These are phyloP conservation scores for Aureobasidium lini DNA, from an alignment of 2,329 filamentous ascomycete genomes.

Conservation along the genomic window DNA sequence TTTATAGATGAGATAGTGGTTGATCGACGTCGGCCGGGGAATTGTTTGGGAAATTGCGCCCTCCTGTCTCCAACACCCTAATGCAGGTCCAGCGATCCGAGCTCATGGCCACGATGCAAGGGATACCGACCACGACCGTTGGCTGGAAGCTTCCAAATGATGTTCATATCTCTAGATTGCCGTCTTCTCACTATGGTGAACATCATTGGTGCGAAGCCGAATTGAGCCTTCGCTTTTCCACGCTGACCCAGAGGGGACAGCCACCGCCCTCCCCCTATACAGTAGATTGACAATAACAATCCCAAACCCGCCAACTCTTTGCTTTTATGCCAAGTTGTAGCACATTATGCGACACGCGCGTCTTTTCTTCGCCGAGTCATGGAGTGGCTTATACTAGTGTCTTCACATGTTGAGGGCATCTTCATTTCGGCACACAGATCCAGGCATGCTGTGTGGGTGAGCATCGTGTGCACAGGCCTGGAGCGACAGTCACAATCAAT, in stretches of 20 bases:
- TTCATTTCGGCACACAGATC: conserved; percentile 11
- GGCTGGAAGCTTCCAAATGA: conserved; percentile 9
- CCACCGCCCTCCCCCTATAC: background rate
- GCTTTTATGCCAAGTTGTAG: background rate
- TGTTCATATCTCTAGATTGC: conserved; percentile 6
- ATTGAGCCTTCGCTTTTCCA: background rate
- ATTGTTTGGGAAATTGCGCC: conserved; percentile 8
- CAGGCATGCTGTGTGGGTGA: conserved; percentile 1
- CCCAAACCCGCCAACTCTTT: background rate
- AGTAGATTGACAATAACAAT: conserved; percentile 2
- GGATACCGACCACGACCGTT: background rate
- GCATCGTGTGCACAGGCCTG: conserved; percentile 8
- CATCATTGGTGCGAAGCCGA: background rate
- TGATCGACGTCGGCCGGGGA: background rate
- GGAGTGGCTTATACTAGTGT: conserved; percentile 7
- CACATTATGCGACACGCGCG: conserved; percentile 3
- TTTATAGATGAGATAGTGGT: background rate
- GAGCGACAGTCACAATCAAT: conserved; percentile 7
- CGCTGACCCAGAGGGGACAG: background rate
- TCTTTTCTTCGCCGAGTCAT: background rate
- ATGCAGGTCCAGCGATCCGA: conserved; percentile 4
- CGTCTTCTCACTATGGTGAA: background rate
- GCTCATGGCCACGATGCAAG: conserved; percentile 8
- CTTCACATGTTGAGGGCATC: conserved; percentile 6
- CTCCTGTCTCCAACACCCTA: conserved; percentile 4